Evolutionary conservation across 2,329 filamentous ascomycete genomes (phyloP), one percentile per base, ranked within the genome.

Genomic region (Didymella pomorum): DNA sequence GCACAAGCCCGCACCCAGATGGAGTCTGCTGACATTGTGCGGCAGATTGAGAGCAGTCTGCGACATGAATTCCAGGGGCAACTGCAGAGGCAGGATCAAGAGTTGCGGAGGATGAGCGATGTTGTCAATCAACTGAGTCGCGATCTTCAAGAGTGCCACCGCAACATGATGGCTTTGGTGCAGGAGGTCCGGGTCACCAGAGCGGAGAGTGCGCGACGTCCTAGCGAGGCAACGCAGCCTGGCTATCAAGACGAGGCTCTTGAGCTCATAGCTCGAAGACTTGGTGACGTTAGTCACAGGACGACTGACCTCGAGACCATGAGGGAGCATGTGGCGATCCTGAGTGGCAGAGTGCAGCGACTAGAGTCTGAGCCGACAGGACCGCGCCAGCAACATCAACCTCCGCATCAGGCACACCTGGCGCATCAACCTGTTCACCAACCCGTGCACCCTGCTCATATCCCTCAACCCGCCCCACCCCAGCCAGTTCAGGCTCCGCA

Each of bases 281-380:
- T 82, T 2, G 68, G 73, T 47, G 68, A 68, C 25, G 69, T 82
- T 23, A 74, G 78, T 8, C 74, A 73, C 45, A 80, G 80, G 65
- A 76, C 77, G 9, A 79, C 77, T 29, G 81, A 83, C 58, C 71
- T 83, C 11, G 81, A 83, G 51, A 76, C 71, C 5, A 60, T 83
- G 44, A 81, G 78, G 61, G 73, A 83, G 63, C 79, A 79, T 48
- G 68, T 83, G 11, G 80, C 82, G 48, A 77, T 83, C 12, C 71
- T 83, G 69, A 81, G 80, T 68, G 79, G 80, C 53, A 79, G 78
- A 44, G 70, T 83, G 21, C 71, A 74, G 50, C 71, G 72, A 11
- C 62, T 79, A 29, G 58, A 60, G 46, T 47, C 52, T 7, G 52
- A 56, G 25, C n/a, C 57, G 20, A 18, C 43, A 4, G 9, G 46